Evolutionary conservation across 225 moss, liverwort and hornwort species (phyloP), one percentile per base, ranked within the genome.

Genomic region (Thuidium tamariscinum): DNA sequence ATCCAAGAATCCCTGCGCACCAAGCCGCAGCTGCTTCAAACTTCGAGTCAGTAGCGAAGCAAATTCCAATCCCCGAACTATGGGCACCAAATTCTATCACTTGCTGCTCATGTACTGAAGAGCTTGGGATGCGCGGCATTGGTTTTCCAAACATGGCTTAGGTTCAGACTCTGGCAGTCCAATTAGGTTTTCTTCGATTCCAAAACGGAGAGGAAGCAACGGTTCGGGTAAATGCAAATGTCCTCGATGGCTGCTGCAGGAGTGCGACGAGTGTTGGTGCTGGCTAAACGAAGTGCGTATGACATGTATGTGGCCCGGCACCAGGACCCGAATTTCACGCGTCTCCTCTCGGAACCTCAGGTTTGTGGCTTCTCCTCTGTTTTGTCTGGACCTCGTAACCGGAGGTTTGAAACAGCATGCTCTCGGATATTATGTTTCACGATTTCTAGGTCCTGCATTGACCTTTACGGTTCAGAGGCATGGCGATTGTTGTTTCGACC

Each of bases 261-360:
- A 81, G 89, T 90, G 85, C 86, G 91, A 11, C 89, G 93, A 77
- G 92, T 93, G 76, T 61, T 93, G 89, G 89, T 93, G 85, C 83
- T 92, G 80, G 87, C 91, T 22, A 93, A 93, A 69, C 92, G 93
- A 46, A 93, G 93, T 59, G 93, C 93, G 39, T 89, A 85, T 34
- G 93, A 93, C 60, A 88, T 93, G 92, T 93, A 93, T 41, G 93
- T 93, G 36, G 89, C 89, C 39, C 82, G 92, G 65, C 93, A 93
- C 32, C 89, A 89, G 54, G 92, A 93, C 36, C 92, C 91, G 34
- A 88, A 69, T 68, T 92, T 92, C 36, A 92, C 87, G 55, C 89
- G 91, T 66, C 73, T 87, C 23, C 88, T 93, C 41, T 88, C 87
- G 34, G 51, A 93, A 41, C 84, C 93, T 86, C 90, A 88, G 92